phyloP scores from a whole-genome alignment of 345 rosid genomes.

The Eucalyptus sp. region DNA sequence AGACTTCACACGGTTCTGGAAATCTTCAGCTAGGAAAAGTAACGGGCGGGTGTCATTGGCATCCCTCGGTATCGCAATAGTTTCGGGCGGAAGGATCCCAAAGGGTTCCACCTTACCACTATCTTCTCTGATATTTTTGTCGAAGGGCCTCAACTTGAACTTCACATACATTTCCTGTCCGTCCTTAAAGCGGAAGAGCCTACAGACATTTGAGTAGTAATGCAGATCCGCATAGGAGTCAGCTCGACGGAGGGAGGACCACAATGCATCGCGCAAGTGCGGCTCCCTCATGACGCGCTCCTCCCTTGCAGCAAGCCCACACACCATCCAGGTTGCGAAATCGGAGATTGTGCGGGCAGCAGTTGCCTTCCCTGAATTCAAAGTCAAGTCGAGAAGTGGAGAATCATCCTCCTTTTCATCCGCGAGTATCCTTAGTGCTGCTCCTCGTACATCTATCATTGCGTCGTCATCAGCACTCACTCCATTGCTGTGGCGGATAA shows the following conservation, averaged over 20 bases:
- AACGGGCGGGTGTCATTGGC: constrained; percentile 39
- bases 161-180: constrained; percentile 56
- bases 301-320: constrained; percentile 62
- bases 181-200: constrained; percentile 29
- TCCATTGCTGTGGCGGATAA: constrained; percentile 58
- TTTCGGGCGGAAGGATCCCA: constrained; percentile 69
- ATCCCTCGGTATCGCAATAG: constrained; percentile 55
- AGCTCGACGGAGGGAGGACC: constrained; percentile 43
- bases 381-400: constrained; percentile 47
- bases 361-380: constrained; percentile 59
- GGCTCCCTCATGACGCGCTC: constrained; percentile 38
- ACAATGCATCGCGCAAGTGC: constrained; percentile 46
- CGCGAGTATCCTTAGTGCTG: constrained; percentile 37
- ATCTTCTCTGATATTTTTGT: constrained; percentile 32
- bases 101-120: constrained; percentile 49
- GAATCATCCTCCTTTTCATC: not conserved
- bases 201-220: constrained; percentile 6
- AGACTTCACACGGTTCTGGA: constrained; percentile 32
- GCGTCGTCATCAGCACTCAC: constrained; percentile 68
- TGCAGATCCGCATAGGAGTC: constrained; percentile 40
- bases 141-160: constrained; percentile 47
- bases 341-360: constrained; percentile 51
- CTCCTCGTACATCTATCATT: constrained; percentile 53
- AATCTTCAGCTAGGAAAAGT: constrained; percentile 56
- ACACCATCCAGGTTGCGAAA: constrained; percentile 61